Percentiles rank a stretch among this genome's conserved stretches.
These are phyloP conservation scores for Plasmodium malariae DNA, from an alignment of 169 alveolate species.

Conservation along the genomic window DNA sequence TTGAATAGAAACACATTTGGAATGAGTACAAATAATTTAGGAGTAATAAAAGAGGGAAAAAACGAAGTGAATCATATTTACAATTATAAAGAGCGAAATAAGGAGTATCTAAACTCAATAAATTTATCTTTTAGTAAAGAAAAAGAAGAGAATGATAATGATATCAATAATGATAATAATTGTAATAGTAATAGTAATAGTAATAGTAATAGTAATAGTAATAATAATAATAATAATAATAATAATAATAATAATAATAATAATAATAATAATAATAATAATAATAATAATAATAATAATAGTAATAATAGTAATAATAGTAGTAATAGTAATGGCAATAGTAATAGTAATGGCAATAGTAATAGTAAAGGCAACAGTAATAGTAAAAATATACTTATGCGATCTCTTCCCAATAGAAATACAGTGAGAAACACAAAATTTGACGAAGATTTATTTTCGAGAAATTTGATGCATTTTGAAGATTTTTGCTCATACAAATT, in stretches of 20 bases:
- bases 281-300: neutral
- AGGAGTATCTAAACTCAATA: slow-evolving; percentile 29
- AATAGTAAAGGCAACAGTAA: neutral
- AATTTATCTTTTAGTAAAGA: neutral
- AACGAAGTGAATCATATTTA: neutral
- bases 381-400: neutral
- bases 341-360: too few relatives aligned
- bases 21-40: too few relatives aligned
- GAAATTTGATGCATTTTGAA: slow-evolving; percentile 16
- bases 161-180: too few relatives aligned
- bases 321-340: too few relatives aligned
- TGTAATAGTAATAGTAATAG: too few relatives aligned
- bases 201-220: too few relatives aligned
- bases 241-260: too few relatives aligned
- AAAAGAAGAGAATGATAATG: neutral
- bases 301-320: too few relatives aligned
- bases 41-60: neutral
- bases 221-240: neutral
- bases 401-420: slow-evolving; percentile 29
- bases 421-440: neutral
- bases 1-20: too few relatives aligned
- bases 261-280: neutral
- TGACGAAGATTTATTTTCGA: slow-evolving; percentile 39
- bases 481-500: slow-evolving; percentile 46
- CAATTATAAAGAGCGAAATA: slow-evolving; percentile 40